Percentiles rank a stretch among this genome's conserved stretches.
phyloP scores from a whole-genome alignment of 2,329 filamentous ascomycete species.

The Ilyonectria destructans region DNA sequence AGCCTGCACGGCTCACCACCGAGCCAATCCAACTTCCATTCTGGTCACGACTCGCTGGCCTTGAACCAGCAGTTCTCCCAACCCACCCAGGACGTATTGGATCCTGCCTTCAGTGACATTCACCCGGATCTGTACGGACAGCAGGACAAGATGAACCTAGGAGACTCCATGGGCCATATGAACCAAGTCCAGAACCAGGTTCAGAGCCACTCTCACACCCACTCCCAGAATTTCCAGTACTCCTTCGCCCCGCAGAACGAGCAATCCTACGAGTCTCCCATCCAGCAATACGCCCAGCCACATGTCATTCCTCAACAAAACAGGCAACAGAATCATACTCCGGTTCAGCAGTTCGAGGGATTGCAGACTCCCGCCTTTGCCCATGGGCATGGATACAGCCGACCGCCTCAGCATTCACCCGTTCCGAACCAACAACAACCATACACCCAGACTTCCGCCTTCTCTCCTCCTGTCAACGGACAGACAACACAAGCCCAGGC shows the following conservation, averaged over 20 bases:
- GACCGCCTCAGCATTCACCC: conserved; percentile 51
- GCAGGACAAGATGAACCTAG: conserved; percentile 53
- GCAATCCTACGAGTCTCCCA: conserved; percentile 52
- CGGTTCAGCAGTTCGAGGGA: conserved; percentile 53
- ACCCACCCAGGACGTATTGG: conserved; percentile 55
- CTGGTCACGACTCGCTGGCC: conserved; percentile 51
- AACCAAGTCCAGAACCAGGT: conserved; percentile 52
- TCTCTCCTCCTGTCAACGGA: conserved; percentile 47
- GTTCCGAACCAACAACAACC: conserved; percentile 50
- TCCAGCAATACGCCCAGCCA: conserved; percentile 53
- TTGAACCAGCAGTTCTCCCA: conserved; percentile 56
- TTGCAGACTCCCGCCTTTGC: conserved; percentile 47
- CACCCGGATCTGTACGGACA: conserved; percentile 58
- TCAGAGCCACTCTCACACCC: conserved; percentile 51
- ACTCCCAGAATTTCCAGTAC: conserved; percentile 55
- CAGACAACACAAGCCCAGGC: conserved; percentile 48
- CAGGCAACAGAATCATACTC: conserved; percentile 54
- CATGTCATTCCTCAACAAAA: conserved; percentile 54
- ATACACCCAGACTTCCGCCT: conserved; percentile 45
- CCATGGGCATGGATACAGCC: conserved; percentile 47
- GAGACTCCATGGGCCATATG: conserved; percentile 50
- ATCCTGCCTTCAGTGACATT: conserved; percentile 57
- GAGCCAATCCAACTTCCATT: conserved; percentile 51
- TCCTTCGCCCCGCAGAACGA: conserved; percentile 54
- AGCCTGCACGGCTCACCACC: conserved; percentile 51